Conservation (phyloP, 2,329 filamentous ascomycete species). For the Calonectria pauciramosa region DNA sequence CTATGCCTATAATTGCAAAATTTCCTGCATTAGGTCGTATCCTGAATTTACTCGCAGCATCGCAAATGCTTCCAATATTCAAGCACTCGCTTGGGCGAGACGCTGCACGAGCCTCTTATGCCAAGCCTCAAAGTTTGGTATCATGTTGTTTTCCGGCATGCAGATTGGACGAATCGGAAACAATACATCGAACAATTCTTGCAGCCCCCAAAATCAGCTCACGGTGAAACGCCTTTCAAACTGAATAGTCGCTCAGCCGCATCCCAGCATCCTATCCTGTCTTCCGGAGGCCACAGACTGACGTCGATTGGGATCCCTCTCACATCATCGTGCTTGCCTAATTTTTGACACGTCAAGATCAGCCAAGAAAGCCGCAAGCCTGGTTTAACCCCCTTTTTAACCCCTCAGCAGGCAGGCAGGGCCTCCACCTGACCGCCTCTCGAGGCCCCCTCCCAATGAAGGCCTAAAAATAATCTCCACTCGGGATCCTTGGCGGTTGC, state of each 20-base stretch:
- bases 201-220: too few species aligned
- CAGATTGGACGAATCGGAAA: background rate
- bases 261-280: background rate
- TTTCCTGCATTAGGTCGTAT: background rate
- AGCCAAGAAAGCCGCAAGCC: background rate
- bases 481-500: background rate
- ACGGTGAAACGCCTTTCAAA: background rate
- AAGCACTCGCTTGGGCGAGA: too few species aligned
- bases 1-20: background rate
- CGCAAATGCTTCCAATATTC: too few species aligned
- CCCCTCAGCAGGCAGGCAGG: background rate
- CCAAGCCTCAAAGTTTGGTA: background rate
- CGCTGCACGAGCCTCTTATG: background rate
- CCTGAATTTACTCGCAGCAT: background rate
- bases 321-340: background rate
- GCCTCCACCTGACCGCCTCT: background rate
- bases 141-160: background rate
- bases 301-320: background rate
- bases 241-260: background rate
- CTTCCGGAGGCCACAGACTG: background rate
- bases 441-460: background rate
- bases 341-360: slow-evolving; percentile 2
- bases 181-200: too few species aligned
- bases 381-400: background rate
- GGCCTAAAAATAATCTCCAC: background rate